phyloP scores from a whole-genome alignment of 176 grass and related monocot species.

The Phoenix roebelenii region DNA sequence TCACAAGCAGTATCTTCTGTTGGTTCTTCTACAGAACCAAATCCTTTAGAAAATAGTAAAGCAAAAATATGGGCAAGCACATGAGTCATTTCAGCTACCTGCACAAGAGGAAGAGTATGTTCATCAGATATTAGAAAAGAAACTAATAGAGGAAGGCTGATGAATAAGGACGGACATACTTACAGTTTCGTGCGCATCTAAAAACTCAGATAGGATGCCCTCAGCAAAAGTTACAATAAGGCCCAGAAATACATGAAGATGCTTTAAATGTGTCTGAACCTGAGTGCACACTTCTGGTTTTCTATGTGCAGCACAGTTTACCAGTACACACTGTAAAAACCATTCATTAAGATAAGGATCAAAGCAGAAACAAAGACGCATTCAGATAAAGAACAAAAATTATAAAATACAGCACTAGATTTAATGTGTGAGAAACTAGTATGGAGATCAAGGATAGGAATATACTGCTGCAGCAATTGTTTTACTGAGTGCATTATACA shows the following conservation, averaged over 20 bases:
- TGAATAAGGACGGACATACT: conserved; percentile 10
- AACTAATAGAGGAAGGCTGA: neutral
- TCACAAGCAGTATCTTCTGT: conserved; percentile 39
- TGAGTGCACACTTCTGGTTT: conserved; percentile 45
- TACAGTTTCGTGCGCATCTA: conserved; percentile 67
- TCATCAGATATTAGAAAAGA: conserved; percentile 10
- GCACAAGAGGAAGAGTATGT: conserved; percentile 20
- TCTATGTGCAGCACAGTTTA: conserved; percentile 9
- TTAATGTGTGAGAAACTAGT: neutral
- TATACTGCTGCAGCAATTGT: conserved; percentile 44
- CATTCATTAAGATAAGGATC: conserved; percentile 4
- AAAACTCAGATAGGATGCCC: conserved; percentile 76
- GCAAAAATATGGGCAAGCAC: conserved; percentile 64
- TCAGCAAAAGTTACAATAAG: conserved; percentile 48
- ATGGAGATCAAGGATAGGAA: conserved; percentile 20
- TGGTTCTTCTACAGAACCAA: conserved; percentile 68
- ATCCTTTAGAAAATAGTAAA: conserved; percentile 68
- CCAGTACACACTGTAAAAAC: conserved; percentile 21
- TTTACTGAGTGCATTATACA: conserved; percentile 43
- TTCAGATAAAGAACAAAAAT: conserved; percentile 9
- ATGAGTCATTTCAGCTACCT: conserved; percentile 78
- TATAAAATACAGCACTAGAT: conserved; percentile 5
- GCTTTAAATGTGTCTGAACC: conserved; percentile 44
- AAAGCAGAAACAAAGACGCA: neutral
- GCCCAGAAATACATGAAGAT: conserved; percentile 51